Percentiles rank a stretch among this genome's conserved stretches.
Evolutionary conservation across 75 land plant genomes (phyloP).

Genomic region (Adiantum capillusveneris): DNA sequence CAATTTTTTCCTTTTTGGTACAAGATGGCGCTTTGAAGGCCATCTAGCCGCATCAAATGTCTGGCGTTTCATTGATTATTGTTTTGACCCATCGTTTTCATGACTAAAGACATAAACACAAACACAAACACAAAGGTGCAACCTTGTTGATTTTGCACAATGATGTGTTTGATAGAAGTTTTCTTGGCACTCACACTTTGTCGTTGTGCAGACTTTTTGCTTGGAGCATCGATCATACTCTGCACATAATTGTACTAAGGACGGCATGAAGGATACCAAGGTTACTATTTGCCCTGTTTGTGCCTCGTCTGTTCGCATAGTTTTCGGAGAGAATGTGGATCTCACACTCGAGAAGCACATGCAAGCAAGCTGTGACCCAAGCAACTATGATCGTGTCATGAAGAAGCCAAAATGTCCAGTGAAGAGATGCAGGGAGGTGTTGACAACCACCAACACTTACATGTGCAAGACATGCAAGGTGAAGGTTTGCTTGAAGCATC

Average conservation of each 20-base stretch:
- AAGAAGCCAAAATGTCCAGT: slow-evolving; percentile 66
- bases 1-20: too few species aligned
- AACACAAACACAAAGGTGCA: neutral
- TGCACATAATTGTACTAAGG: slow-evolving; percentile 56
- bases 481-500: slow-evolving; percentile 62
- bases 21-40: too few species aligned
- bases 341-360: slow-evolving; percentile 38
- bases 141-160: neutral
- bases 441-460: slow-evolving; percentile 62
- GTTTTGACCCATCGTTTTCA: too few species aligned
- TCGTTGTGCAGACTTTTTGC: slow-evolving; percentile 53
- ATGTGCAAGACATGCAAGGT: slow-evolving; percentile 53
- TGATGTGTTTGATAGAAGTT: too few species aligned
- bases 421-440: slow-evolving; percentile 52
- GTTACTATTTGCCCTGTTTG: slow-evolving; percentile 63
- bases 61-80: too few species aligned
- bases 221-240: slow-evolving; percentile 60
- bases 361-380: slow-evolving; percentile 53
- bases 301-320: slow-evolving; percentile 42
- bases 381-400: slow-evolving; percentile 34
- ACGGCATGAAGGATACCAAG: slow-evolving; percentile 36
- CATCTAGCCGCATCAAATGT: too few species aligned
- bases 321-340: slow-evolving; percentile 27
- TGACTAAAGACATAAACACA: too few species aligned
- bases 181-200: too few species aligned